Base-by-base conservation (phyloP, 352 stramenopile genomes). In the Pythium phragmitis region DNA sequence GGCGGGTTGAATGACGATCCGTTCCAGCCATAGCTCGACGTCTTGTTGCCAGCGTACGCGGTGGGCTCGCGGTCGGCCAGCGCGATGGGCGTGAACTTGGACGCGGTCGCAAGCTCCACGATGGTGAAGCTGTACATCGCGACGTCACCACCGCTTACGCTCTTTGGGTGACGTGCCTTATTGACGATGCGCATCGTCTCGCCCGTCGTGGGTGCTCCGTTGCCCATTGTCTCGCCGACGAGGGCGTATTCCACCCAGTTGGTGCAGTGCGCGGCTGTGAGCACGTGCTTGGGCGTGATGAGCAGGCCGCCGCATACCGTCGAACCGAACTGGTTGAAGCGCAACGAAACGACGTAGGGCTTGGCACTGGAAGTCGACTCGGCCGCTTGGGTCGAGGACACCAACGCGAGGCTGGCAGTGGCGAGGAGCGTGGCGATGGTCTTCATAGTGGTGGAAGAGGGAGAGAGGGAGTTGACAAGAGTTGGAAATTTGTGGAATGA, bases 261-360 rank as follows among this genome's bases (percentile, higher is more conserved):
- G 8, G 30, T 26, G 30, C 49, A 56, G 16, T 7, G 7, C 28
- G 7, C 28, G 7, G 33, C 8, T 12, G 49, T 23, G 28, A 56
- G 30, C 30, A 56, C 49, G n/a, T 56, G 49, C 49, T 56, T 56
- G 26, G 28, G 28, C 12, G 49, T 43, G 49, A 56, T 56, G 16
- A 56, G 49, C 13, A 56, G 11, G 30, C 49, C 49, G 16, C 49
- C 30, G 49, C 49, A 56, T 14, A 50, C 11, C 26, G 14, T 16
- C 17, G 13, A 7, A 21, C 17, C 17, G 5, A 21, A 17, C 39
- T 21, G 39, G 39, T 46, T 17, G 17, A 7, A 46, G 17, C 39
- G 39, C 9, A 46, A 14, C 13, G 13, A 17, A 14, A 46, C 39
- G 13, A 21, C 17, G 39, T 46, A 46, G 5, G 39, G 13, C 39